phyloP scores from a whole-genome alignment of 179 eudicot genomes.

The Dionaea muscipula region DNA sequence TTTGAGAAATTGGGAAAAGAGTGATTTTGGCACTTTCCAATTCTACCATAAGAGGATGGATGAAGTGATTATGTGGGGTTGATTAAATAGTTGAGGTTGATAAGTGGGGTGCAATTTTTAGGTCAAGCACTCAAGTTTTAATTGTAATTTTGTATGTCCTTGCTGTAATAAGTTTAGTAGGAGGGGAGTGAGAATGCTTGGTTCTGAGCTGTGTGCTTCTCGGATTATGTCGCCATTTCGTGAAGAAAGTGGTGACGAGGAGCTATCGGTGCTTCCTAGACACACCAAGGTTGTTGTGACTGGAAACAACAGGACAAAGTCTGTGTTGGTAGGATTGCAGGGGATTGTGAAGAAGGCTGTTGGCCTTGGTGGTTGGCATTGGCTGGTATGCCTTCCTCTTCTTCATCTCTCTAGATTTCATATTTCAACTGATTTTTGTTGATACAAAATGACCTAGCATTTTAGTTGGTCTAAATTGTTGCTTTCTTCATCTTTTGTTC shows the following conservation, averaged over 20 bases:
- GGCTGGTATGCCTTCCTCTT: slow-evolving; percentile 55
- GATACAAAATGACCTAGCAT: neutral
- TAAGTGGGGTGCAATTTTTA: neutral
- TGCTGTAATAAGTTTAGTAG: neutral
- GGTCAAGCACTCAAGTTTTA: neutral
- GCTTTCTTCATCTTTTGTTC: neutral
- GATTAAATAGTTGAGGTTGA: neutral
- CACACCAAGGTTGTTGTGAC: slow-evolving; percentile 94
- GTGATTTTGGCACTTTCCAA: neutral
- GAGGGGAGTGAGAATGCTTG: slow-evolving; percentile 22
- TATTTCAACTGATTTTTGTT: neutral
- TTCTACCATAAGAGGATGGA: neutral
- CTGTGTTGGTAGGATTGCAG: slow-evolving; percentile 84
- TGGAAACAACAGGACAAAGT: slow-evolving; percentile 86
- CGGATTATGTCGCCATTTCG: slow-evolving; percentile 38
- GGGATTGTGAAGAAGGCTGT: slow-evolving; percentile 99
- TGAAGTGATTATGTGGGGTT: neutral
- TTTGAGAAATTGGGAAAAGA: neutral
- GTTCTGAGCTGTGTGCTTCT: slow-evolving; percentile 34
- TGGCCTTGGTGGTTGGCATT: slow-evolving; percentile 99
- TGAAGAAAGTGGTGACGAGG: slow-evolving; percentile 77
- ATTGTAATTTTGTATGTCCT: neutral
- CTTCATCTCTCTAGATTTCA: neutral
- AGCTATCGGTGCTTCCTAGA: slow-evolving; percentile 72
- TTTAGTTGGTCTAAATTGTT: neutral